phyloP scores from a whole-genome alignment of 2,329 filamentous ascomycete species.

The Mycosphaerella arachidis region DNA sequence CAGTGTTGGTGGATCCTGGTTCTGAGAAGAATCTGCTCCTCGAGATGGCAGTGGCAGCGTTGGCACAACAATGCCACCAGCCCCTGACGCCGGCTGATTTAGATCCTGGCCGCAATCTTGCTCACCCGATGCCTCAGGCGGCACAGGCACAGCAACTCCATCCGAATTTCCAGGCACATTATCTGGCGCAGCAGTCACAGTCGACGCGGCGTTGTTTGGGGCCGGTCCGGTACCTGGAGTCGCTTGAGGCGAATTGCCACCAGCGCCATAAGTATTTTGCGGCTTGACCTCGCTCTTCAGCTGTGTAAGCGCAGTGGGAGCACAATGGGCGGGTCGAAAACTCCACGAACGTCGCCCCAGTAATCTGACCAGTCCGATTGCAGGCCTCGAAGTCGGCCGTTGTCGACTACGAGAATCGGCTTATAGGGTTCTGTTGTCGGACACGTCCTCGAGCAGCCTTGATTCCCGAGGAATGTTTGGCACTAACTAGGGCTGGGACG shows the following conservation, averaged over 20 bases:
- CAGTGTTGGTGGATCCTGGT: not conserved
- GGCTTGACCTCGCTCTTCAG: not conserved
- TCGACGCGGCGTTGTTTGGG: not conserved
- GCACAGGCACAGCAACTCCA: not conserved
- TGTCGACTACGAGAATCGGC: conserved; percentile 19
- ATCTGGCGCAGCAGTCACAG: not conserved
- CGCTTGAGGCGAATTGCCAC: not conserved
- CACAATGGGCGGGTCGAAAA: conserved; percentile 18
- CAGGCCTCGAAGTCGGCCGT: conserved; percentile 9
- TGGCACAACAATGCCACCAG: not conserved
- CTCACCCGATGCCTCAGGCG: not conserved
- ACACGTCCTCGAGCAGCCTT: conserved; percentile 12
- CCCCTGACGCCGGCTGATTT: not conserved
- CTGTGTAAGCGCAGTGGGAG: too few relatives aligned
- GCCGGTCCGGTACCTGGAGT: conserved; percentile 2
- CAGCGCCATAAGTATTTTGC: not conserved
- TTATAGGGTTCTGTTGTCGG: conserved; percentile 16
- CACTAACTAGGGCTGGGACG: conserved; percentile 20
- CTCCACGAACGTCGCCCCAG: conserved; percentile 17
- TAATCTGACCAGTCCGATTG: conserved; percentile 19
- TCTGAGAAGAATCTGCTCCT: not conserved
- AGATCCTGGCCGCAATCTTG: not conserved
- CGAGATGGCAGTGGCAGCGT: too few relatives aligned
- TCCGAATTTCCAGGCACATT: not conserved
- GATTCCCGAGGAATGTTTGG: conserved; percentile 2